phyloP scores from a whole-genome alignment of 768 basidiomycete genomes.

The Ramaria sp. region DNA sequence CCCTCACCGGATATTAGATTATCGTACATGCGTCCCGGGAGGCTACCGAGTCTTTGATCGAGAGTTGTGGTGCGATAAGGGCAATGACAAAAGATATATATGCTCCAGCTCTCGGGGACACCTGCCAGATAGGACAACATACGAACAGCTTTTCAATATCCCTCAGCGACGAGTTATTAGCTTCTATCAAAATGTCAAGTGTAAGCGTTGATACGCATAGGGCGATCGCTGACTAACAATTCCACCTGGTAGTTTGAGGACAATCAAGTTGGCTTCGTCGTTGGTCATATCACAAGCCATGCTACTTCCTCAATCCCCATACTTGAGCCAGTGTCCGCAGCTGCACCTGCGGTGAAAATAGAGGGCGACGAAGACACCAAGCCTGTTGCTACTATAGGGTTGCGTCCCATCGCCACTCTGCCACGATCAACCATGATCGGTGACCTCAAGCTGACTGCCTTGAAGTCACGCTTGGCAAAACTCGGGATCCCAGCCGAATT shows the following conservation, averaged over 20 bases:
- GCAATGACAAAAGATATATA: constrained; percentile 91
- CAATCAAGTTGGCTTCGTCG: constrained; percentile 90
- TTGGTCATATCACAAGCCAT: constrained; percentile 76
- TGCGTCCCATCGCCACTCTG: constrained; percentile 53
- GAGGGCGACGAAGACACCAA: constrained; percentile 13
- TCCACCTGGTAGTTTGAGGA: constrained; percentile 74
- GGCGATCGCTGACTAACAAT: neutral
- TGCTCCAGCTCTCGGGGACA: constrained; percentile 66
- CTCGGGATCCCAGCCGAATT: constrained; percentile 84
- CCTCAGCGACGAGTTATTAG: constrained; percentile 80
- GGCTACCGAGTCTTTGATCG: constrained; percentile 63
- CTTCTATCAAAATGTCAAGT: constrained; percentile 72
- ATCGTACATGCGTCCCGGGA: constrained; percentile 68
- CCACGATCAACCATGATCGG: constrained; percentile 95
- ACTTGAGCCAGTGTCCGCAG: constrained; percentile 50
- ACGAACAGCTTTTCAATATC: constrained; percentile 92
- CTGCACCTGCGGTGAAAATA: constrained; percentile 5
- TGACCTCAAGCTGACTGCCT: constrained; percentile 82
- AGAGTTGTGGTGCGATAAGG: constrained; percentile 72
- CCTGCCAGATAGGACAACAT: constrained; percentile 87
- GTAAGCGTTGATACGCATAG: constrained; percentile 36
- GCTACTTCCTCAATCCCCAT: constrained; percentile 83
- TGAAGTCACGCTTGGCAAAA: constrained; percentile 69
- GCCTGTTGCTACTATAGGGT: constrained; percentile 26
- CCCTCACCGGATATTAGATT: constrained; percentile 43